Evolutionary conservation across 176 grass and related monocot species (phyloP).

Genomic region (Dactylis glomerata): DNA sequence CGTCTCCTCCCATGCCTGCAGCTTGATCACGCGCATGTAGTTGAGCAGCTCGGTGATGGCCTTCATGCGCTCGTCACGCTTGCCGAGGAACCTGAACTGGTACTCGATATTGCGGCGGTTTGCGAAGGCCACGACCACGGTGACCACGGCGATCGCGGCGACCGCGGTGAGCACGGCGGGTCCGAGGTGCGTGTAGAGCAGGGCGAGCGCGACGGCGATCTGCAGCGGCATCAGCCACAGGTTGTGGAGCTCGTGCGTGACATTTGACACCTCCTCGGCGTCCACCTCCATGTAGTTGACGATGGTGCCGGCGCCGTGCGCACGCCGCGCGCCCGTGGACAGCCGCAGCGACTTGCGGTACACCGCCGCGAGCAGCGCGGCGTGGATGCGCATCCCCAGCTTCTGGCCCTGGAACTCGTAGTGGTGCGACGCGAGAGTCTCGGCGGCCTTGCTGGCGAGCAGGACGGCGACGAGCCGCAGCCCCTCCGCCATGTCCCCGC

Average conservation of each 20-base stretch:
- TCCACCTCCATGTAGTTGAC: slow-evolving; percentile 63
- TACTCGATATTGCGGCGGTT: too few relatives aligned
- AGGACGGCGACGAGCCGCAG: slow-evolving; percentile 37
- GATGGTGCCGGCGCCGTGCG: slow-evolving; percentile 35
- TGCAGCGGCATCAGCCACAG: slow-evolving; percentile 64
- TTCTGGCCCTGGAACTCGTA: slow-evolving; percentile 69
- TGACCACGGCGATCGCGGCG: too few relatives aligned
- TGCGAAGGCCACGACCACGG: too few relatives aligned
- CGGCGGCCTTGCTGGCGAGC: slow-evolving; percentile 33
- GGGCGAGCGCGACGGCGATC: slow-evolving; percentile 45
- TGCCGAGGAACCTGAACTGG: too few relatives aligned
- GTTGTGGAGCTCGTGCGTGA: slow-evolving; percentile 57
- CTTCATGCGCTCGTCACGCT: too few relatives aligned
- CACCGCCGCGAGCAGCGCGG: slow-evolving; percentile 47
- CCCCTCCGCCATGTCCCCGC: slow-evolving; percentile 18
- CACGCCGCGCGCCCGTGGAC: background rate
- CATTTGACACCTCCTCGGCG: too few relatives aligned
- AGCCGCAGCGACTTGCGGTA: slow-evolving; percentile 68
- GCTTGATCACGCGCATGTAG: too few relatives aligned
- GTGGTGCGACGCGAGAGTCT: slow-evolving; percentile 53
- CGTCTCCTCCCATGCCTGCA: background rate
- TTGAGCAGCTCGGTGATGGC: too few relatives aligned
- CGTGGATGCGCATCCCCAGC: slow-evolving; percentile 57
- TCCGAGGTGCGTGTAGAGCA: slow-evolving; percentile 51
- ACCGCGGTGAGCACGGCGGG: slow-evolving; percentile 34